A percentile compares a stretch with the other conserved stretches of the same genome.
These are phyloP conservation scores for Metrosideros polymorpha DNA, from an alignment of 441 rosid species.

Conservation along the genomic window DNA sequence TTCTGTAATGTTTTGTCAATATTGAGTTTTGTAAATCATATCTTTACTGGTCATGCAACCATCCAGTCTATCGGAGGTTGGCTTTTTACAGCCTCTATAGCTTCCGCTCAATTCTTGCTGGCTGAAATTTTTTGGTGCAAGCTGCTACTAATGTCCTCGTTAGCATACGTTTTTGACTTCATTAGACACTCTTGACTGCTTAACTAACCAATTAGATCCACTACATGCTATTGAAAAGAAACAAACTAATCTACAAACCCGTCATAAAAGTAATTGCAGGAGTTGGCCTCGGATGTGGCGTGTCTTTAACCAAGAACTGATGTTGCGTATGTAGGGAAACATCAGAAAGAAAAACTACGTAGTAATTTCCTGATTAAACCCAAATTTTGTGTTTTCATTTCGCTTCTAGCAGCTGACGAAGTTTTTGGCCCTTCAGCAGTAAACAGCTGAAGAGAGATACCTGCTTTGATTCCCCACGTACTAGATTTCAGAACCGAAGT, in stretches of 20 bases:
- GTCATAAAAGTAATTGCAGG: not conserved
- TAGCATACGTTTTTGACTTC: not conserved
- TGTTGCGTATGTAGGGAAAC: not conserved
- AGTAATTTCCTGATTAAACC: not conserved
- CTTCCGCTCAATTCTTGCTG: not conserved
- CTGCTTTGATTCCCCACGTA: not conserved
- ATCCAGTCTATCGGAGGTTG: not conserved
- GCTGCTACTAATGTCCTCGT: not conserved
- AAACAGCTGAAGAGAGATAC: not conserved
- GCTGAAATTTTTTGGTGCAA: not conserved
- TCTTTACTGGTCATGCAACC: not conserved
- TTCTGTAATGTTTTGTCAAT: not conserved
- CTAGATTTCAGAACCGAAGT: not conserved
- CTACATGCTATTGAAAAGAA: not conserved
- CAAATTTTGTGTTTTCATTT: not conserved
- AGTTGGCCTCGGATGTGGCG: not conserved
- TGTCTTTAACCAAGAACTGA: not conserved
- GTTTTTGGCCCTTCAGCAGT: not conserved
- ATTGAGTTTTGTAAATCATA: not conserved
- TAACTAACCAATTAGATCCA: not conserved
- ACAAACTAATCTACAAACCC: not conserved
- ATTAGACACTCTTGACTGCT: not conserved
- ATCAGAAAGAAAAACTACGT: not conserved
- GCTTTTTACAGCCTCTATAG: not conserved
- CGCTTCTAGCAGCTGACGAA: not conserved